A percentile compares a stretch with the other conserved stretches of the same genome.
These are phyloP conservation scores for Endoconidiophora laricicola DNA, from an alignment of 2,329 filamentous ascomycete genomes.

Conservation along the genomic window DNA sequence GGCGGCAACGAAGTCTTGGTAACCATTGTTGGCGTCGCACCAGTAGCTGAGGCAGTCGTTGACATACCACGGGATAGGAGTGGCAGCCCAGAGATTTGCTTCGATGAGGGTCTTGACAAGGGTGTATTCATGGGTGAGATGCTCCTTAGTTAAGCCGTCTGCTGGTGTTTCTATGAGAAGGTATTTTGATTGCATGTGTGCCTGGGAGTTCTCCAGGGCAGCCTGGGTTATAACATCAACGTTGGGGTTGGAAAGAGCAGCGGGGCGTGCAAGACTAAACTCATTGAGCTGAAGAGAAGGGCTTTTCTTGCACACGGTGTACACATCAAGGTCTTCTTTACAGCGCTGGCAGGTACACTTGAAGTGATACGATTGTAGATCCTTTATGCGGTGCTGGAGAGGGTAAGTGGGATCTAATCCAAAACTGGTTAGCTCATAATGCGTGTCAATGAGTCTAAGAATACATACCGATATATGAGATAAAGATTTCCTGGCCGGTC, in stretches of 20 bases:
- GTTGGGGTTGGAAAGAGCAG: constrained; percentile 4
- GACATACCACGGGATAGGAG: constrained; percentile 12
- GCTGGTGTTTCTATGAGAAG: not conserved
- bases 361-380: constrained; percentile 35
- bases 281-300: constrained; percentile 27
- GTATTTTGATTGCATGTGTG: constrained; percentile 6
- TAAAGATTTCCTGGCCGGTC: constrained; percentile 38
- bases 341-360: constrained; percentile 34
- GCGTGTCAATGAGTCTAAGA: not conserved
- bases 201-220: constrained; percentile 5
- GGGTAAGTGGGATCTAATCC: constrained; percentile 31
- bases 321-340: constrained; percentile 33
- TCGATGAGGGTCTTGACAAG: constrained; percentile 23
- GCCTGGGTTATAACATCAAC: constrained; percentile 9
- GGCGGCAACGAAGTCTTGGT: constrained; percentile 18
- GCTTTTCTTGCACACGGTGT: constrained; percentile 30
- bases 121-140: constrained; percentile 23
- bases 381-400: constrained; percentile 24
- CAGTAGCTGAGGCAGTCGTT: constrained; percentile 13
- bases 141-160: constrained; percentile 11
- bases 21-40: not conserved
- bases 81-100: constrained; percentile 11
- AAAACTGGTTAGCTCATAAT: not conserved
- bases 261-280: constrained; percentile 19
- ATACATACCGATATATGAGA: constrained; percentile 41